Base-by-base conservation (phyloP, 176 grass and related monocot genomes). In the Carex pumila region DNA sequence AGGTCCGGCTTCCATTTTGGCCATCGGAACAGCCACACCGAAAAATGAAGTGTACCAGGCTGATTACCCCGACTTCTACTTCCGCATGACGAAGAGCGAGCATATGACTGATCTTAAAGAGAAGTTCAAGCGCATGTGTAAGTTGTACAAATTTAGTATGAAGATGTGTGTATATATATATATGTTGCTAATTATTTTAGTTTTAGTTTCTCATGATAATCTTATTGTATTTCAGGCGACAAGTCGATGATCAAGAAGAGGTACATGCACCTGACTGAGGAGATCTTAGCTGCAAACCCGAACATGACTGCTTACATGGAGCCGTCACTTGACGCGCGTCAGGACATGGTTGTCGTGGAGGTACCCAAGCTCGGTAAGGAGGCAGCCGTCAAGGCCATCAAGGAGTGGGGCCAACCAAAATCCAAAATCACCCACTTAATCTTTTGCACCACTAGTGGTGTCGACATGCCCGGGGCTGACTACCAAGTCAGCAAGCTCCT, bases 201-300 rank as follows among this genome's bases (percentile, higher is more conserved):
- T 9, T 39, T 18, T 70, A 41, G 7, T 70, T 70, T 70, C 10
- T 65, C 25, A 70, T n/a, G 66, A 80, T 56, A 41, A 61, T 78
- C 7, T 45, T 45, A 45, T 45, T 45, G 43, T 45, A 37, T 32
- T 85, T 29, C 54, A 89, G 86, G 87, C 50, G 87, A 89, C 6
- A 89, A 89, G 79, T 85, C 87, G 6, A n/a, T 63, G 34, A 82
- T 89, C 34, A 89, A 79, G 86, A 88, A 89, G 63, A 59, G 87
- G 2, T 84, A 89, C 74, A 19, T 85, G 5, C 84, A 89, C 64
- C 21, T 89, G 4, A 36, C 67, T 29, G 87, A 85, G 30, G 83
- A 68, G 10, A 60, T 84, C 53, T 37, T 85, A 54, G 56, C 22
- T 4, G 83, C 60, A 39, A 81, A 81, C 25, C 83, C 87, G 0